phyloP scores from a whole-genome alignment of 2,329 filamentous ascomycete species.

The Paramyrothecium sp. region DNA sequence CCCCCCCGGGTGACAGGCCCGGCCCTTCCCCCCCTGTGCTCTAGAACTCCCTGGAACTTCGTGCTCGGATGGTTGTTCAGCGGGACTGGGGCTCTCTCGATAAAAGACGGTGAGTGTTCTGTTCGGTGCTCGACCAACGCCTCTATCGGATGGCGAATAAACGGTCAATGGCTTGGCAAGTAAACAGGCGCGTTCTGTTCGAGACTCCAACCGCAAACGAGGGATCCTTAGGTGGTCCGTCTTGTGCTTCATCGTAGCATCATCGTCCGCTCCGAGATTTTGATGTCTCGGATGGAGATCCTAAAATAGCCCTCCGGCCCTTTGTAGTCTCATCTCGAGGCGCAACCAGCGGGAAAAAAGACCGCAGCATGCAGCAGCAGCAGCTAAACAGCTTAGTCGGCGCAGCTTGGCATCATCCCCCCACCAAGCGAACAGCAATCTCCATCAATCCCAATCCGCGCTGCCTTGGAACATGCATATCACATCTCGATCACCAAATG shows the following conservation, averaged over 20 bases:
- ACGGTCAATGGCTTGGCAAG: too few relatives aligned
- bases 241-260: too few relatives aligned
- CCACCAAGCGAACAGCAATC: neutral
- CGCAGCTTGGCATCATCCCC: neutral
- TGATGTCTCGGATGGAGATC: neutral
- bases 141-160: too few relatives aligned
- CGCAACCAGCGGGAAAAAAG: neutral
- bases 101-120: neutral
- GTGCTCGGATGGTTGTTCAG: neutral
- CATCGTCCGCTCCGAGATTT: neutral
- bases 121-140: neutral
- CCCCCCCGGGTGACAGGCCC: neutral
- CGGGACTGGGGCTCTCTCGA: neutral
- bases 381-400: neutral
- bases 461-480: neutral
- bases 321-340: neutral
- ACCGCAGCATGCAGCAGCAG: neutral
- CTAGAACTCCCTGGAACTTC: neutral
- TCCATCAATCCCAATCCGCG: neutral
- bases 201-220: too few relatives aligned
- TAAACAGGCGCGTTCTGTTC: too few relatives aligned
- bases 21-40: neutral
- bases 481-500: neutral
- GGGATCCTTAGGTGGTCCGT: too few relatives aligned
- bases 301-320: neutral